These are phyloP conservation scores for Ascochyta koolunga DNA, from an alignment of 2,329 filamentous ascomycete species.

Conservation along the genomic window DNA sequence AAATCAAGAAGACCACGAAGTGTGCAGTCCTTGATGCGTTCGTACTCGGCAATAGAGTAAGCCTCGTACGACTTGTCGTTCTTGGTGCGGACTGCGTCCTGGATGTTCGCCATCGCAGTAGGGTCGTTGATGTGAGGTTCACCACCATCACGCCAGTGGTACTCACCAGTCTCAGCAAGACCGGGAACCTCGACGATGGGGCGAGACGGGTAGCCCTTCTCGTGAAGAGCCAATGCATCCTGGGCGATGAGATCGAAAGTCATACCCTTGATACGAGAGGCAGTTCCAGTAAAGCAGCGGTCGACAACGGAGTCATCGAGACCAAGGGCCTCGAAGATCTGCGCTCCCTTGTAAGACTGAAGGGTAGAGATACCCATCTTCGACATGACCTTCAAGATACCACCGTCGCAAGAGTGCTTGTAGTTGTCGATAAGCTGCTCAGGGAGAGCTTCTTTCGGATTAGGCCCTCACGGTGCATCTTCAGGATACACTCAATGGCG, in stretches of 20 bases:
- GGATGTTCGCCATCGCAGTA: conserved; percentile 92
- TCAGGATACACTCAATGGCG: conserved; percentile 93
- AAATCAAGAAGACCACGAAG: conserved; percentile 94
- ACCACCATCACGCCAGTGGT: conserved; percentile 97
- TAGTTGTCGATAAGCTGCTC: conserved; percentile 91
- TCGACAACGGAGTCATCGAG: conserved; percentile 92
- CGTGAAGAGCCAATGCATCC: conserved; percentile 93
- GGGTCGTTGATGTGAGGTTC: conserved; percentile 96
- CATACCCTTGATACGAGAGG: conserved; percentile 90
- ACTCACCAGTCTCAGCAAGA: conserved; percentile 90
- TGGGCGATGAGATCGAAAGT: conserved; percentile 93
- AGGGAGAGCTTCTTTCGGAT: conserved; percentile 88
- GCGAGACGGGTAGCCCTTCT: conserved; percentile 86
- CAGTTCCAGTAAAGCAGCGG: conserved; percentile 92
- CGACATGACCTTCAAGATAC: conserved; percentile 98
- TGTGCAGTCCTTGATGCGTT: conserved; percentile 96
- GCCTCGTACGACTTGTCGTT: conserved; percentile 99
- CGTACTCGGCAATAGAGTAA: conserved; percentile 90
- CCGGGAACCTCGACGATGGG: conserved; percentile 77
- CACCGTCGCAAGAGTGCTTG: conserved; percentile 94
- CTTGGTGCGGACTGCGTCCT: conserved; percentile 94
- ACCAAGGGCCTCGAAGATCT: conserved; percentile 96
- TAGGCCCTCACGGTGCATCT: conserved; percentile 91
- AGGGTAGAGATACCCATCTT: conserved; percentile 99
- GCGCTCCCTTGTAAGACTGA: conserved; percentile 95